Conservation (phyloP, 1,139 yeast species). For the Waltiozyma solani region DNA sequence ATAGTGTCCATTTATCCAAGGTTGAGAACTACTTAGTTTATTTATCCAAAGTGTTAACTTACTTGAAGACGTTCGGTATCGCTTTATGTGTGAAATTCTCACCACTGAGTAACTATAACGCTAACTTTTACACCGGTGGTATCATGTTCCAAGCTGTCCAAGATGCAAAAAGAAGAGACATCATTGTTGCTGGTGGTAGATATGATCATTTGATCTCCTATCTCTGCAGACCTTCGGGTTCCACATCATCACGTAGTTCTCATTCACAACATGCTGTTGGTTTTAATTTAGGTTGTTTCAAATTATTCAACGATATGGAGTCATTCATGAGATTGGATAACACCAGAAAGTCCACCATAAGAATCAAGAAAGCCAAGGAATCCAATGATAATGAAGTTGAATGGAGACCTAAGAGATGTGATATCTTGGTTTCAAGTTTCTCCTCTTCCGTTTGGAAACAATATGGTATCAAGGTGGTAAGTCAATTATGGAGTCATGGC, state of each 20-base stretch:
- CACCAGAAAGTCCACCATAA: conserved; percentile 19
- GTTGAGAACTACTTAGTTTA: conserved; percentile 57
- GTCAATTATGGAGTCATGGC: conserved; percentile 56
- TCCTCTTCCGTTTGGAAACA: conserved; percentile 39
- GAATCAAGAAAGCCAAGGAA: conserved; percentile 23
- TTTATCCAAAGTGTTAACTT: conserved; percentile 43
- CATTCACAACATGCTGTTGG: conserved; percentile 67
- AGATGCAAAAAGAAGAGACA: conserved; percentile 38
- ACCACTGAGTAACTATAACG: conserved; percentile 78
- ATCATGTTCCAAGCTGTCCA: conserved; percentile 82
- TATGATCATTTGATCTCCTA: conserved; percentile 65
- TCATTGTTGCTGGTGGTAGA: conserved; percentile 88
- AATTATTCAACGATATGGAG: conserved; percentile 39
- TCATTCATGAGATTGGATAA: conserved; percentile 28
- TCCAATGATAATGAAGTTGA: conserved; percentile 21
- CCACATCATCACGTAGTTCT: conserved; percentile 24
- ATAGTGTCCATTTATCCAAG: conserved; percentile 47
- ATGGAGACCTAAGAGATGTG: conserved; percentile 55
- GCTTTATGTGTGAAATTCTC: conserved; percentile 37
- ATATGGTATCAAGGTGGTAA: conserved; percentile 52
- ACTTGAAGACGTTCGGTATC: conserved; percentile 51
- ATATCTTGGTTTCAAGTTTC: conserved; percentile 67
- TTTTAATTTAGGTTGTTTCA: conserved; percentile 64
- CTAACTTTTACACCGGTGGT: conserved; percentile 67
- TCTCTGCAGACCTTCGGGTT: conserved; percentile 42